phyloP scores from a whole-genome alignment of 495 filamentous ascomycete genomes.

The Rhypophila decipiens region DNA sequence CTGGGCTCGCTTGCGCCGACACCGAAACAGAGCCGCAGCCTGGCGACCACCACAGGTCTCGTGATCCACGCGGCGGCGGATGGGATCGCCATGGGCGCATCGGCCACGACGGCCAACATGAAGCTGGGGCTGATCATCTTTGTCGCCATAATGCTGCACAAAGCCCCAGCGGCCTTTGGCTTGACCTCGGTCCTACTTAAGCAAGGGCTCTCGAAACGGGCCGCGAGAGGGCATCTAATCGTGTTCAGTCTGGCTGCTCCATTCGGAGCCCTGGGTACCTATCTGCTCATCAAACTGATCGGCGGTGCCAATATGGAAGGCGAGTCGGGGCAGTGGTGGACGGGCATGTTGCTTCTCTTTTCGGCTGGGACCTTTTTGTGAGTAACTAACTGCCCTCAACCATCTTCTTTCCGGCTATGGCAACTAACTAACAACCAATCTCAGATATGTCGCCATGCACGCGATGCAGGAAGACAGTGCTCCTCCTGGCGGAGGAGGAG shows the following conservation, averaged over 20 bases:
- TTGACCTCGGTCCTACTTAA: slow-evolving; percentile 83
- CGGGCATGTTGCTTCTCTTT: slow-evolving; percentile 85
- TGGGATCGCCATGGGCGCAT: slow-evolving; percentile 91
- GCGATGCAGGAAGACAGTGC: slow-evolving; percentile 81
- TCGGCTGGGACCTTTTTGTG: slow-evolving; percentile 93
- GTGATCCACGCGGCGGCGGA: slow-evolving; percentile 98
- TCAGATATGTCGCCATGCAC: slow-evolving; percentile 96
- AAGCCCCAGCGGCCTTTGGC: slow-evolving; percentile 93
- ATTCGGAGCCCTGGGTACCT: slow-evolving; percentile 77
- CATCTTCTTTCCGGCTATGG: neutral
- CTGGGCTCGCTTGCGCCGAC: slow-evolving; percentile 41
- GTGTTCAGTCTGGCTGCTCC: slow-evolving; percentile 91
- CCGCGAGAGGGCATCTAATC: slow-evolving; percentile 75
- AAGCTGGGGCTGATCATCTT: slow-evolving; percentile 85
- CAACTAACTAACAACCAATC: slow-evolving; percentile 1
- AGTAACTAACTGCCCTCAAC: slow-evolving; percentile 30
- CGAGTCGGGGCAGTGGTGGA: slow-evolving; percentile 65
- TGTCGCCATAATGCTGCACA: slow-evolving; percentile 93
- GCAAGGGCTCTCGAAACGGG: slow-evolving; percentile 79
- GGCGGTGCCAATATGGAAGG: slow-evolving; percentile 47
- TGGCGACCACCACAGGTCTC: slow-evolving; percentile 80
- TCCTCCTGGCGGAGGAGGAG: too few species aligned
- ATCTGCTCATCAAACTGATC: slow-evolving; percentile 65
- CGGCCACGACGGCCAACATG: slow-evolving; percentile 60
- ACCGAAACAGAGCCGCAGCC: slow-evolving; percentile 44